phyloP scores from a whole-genome alignment of 768 basidiomycete species.

The Amanita phalloides region DNA sequence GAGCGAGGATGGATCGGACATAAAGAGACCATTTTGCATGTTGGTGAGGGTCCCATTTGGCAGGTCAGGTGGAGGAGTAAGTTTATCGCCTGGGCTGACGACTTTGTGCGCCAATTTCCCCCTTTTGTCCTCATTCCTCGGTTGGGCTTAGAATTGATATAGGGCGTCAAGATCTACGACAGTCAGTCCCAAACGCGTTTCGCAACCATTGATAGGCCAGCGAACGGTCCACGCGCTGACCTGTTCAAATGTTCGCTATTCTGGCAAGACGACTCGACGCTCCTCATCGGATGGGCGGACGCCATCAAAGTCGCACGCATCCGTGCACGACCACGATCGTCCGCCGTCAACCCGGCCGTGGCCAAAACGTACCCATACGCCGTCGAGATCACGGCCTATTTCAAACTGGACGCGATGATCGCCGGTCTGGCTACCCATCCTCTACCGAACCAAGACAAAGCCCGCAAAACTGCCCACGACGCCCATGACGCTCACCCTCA shows the following conservation, averaged over 20 bases:
- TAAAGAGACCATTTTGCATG: constrained; percentile 75
- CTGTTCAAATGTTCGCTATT: constrained; percentile 86
- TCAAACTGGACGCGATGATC: constrained; percentile 93
- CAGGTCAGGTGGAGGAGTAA: constrained; percentile 76
- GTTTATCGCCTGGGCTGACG: constrained; percentile 95
- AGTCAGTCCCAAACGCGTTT: constrained; percentile 66
- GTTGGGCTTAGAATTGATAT: constrained; percentile 1
- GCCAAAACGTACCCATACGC: constrained; percentile 46
- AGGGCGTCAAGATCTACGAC: constrained; percentile 96
- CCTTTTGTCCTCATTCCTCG: neutral
- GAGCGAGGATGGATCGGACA: constrained; percentile 98
- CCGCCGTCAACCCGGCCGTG: constrained; percentile 25
- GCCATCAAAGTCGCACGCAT: constrained; percentile 84
- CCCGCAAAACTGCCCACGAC: neutral
- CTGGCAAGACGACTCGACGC: constrained; percentile 88
- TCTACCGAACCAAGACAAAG: constrained; percentile 12
- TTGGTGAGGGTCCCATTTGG: constrained; percentile 93
- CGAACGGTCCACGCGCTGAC: constrained; percentile 82
- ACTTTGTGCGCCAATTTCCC: constrained; percentile 39
- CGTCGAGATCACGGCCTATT: constrained; percentile 85
- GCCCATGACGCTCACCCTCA: neutral
- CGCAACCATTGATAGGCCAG: constrained; percentile 74
- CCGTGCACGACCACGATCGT: constrained; percentile 43
- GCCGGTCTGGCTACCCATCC: constrained; percentile 81
- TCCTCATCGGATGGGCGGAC: constrained; percentile 92